phyloP scores from a whole-genome alignment of 2,329 filamentous ascomycete species.

The Dactylellina sp. region DNA sequence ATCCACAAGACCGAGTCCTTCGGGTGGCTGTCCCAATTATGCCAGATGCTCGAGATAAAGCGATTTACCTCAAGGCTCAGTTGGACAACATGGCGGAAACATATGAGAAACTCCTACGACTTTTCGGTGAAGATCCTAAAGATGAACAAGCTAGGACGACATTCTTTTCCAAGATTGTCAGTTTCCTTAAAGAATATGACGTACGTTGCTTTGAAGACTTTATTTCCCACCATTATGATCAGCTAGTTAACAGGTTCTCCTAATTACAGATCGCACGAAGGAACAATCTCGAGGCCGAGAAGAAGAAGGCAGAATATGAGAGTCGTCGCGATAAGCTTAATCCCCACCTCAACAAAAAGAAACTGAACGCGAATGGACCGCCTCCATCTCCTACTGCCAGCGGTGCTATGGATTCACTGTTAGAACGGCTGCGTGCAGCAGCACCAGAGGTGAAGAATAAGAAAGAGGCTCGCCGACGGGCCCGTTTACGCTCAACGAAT shows the following conservation, averaged over 20 bases:
- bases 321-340: slow-evolving; percentile 66
- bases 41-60: slow-evolving; percentile 96
- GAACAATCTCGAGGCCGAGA: slow-evolving; percentile 88
- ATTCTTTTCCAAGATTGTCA: slow-evolving; percentile 93
- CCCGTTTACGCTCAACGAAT: slow-evolving; percentile 70
- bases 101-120: slow-evolving; percentile 94
- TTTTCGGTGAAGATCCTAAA: slow-evolving; percentile 91
- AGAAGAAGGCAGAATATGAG: slow-evolving; percentile 85
- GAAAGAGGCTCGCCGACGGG: slow-evolving; percentile 85
- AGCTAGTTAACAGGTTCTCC: slow-evolving; percentile 47
- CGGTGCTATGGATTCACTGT: slow-evolving; percentile 93
- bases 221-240: not conserved
- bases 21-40: slow-evolving; percentile 91
- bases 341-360: slow-evolving; percentile 42
- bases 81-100: slow-evolving; percentile 90
- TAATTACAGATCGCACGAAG: slow-evolving; percentile 74
- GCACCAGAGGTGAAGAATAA: slow-evolving; percentile 90
- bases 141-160: slow-evolving; percentile 94
- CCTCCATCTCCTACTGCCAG: slow-evolving; percentile 78
- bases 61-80: slow-evolving; percentile 93
- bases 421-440: slow-evolving; percentile 93
- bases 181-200: slow-evolving; percentile 93
- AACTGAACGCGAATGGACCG: slow-evolving; percentile 59
- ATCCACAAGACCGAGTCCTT: slow-evolving; percentile 93
- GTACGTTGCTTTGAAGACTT: slow-evolving; percentile 64